Conservation (phyloP, 148 eudicot species). For the Cornus suecica region DNA sequence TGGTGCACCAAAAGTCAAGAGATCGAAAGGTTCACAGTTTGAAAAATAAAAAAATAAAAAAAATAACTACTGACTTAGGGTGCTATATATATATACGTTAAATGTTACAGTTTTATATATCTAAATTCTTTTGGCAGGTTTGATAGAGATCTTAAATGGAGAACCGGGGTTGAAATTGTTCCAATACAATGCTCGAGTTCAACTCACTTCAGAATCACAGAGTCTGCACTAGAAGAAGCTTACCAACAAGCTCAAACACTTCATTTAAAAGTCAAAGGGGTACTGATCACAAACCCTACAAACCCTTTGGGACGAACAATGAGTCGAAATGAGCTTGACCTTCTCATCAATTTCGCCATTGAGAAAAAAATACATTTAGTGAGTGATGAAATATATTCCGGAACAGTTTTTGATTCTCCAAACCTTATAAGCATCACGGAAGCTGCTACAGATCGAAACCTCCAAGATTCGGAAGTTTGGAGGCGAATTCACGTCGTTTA, state of each 20-base stretch:
- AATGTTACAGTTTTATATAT: too few relatives aligned
- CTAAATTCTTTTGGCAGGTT: conserved; percentile 26
- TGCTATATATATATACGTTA: too few relatives aligned
- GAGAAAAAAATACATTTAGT: conserved; percentile 44
- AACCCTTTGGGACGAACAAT: conserved; percentile 57
- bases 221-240: conserved; percentile 49
- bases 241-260: conserved; percentile 36
- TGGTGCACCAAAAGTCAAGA: too few relatives aligned
- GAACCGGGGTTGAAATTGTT: conserved; percentile 59
- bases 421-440: conserved; percentile 45
- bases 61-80: too few relatives aligned
- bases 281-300: conserved; percentile 60
- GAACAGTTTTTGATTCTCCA: conserved; percentile 50
- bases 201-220: conserved; percentile 43
- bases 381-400: conserved; percentile 64
- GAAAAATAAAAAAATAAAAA: too few relatives aligned
- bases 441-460: conserved; percentile 17
- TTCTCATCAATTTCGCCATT: conserved; percentile 35
- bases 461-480: conserved; percentile 17
- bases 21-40: too few relatives aligned
- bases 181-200: conserved; percentile 60
- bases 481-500: conserved; percentile 49
- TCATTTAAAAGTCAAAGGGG: conserved; percentile 47
- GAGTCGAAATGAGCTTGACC: conserved; percentile 42
- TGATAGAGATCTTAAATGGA: conserved; percentile 72